Conservation (phyloP, 345 rosid genomes). For the Raphanus raphanistrum region DNA sequence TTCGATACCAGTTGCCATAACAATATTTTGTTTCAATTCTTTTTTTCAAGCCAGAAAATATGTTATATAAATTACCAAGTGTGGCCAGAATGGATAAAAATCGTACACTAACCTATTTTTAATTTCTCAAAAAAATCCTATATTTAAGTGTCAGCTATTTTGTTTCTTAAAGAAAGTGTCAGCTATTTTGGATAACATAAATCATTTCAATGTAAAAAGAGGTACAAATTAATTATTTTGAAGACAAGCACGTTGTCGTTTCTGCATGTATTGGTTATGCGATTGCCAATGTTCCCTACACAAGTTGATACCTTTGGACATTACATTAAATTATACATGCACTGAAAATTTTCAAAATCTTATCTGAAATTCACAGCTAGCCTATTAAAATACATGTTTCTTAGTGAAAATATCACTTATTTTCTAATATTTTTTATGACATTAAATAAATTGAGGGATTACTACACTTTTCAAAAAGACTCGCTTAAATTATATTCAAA, state of each 20-base stretch:
- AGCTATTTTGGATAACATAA: slow-evolving; percentile 26
- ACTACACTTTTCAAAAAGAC: too few species aligned
- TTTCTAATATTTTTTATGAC: too few species aligned
- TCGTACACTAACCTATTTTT: neutral
- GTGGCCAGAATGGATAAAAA: neutral
- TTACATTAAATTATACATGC: neutral
- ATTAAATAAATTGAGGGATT: too few species aligned
- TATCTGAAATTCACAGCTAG: slow-evolving; percentile 3
- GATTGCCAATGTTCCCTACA: slow-evolving; percentile 20
- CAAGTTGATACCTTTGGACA: slow-evolving; percentile 24
- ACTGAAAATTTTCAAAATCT: neutral
- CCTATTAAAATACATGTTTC: neutral
- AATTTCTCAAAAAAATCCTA: too few species aligned
- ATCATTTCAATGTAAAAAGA: slow-evolving; percentile 8
- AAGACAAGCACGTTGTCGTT: slow-evolving; percentile 27
- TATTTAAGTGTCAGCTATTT: neutral
- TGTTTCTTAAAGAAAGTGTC: neutral
- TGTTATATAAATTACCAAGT: neutral
- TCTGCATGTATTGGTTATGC: slow-evolving; percentile 29
- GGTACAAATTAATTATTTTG: slow-evolving; percentile 4
- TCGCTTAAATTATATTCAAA: too few species aligned
- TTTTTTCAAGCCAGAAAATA: neutral
- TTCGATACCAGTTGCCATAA: too few species aligned
- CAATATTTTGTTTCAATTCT: too few species aligned
- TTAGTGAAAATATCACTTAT: too few species aligned